A percentile compares a stretch with the other conserved stretches of the same genome.
Evolutionary conservation across 2,329 filamentous ascomycete genomes (phyloP).

Genomic region (Knufia fluminis): DNA sequence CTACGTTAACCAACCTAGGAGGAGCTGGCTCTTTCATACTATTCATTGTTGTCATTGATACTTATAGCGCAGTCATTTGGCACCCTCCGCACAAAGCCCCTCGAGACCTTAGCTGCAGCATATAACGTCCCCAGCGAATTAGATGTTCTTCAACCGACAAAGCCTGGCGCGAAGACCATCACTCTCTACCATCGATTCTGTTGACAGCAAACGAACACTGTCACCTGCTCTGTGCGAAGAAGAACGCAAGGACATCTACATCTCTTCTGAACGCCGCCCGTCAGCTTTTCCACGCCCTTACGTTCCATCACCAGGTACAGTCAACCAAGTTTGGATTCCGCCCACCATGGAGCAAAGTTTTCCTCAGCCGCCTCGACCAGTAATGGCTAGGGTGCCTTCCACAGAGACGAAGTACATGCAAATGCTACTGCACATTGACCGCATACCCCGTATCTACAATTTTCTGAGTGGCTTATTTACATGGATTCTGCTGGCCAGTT

Average conservation of each 20-base stretch:
- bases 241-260: conserved; percentile 3
- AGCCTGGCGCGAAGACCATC: conserved; percentile 11
- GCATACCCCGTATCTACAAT: conserved; percentile 31
- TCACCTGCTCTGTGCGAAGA: background rate
- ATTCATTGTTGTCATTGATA: background rate
- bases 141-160: conserved; percentile 8
- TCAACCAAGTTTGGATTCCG: conserved; percentile 8
- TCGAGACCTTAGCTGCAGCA: background rate
- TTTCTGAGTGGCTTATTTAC: conserved; percentile 38
- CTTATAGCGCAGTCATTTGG: background rate
- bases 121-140: background rate
- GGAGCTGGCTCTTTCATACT: conserved; percentile 4
- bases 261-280: conserved; percentile 5
- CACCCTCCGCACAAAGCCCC: background rate
- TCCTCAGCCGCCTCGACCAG: conserved; percentile 6
- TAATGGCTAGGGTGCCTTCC: conserved; percentile 15
- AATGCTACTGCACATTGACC: conserved; percentile 27
- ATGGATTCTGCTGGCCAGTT: conserved; percentile 46
- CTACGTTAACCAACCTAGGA: background rate
- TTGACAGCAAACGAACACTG: conserved; percentile 8
- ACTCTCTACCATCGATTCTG: conserved; percentile 14
- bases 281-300: conserved; percentile 5
- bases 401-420: conserved; percentile 23
- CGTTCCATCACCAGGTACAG: conserved; percentile 7
- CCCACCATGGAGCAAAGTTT: conserved; percentile 7